Percentiles rank a stretch among this genome's conserved stretches.
These are phyloP conservation scores for Thermoascus crustaceus DNA, from an alignment of 2,329 filamentous ascomycete species.

Conservation along the genomic window DNA sequence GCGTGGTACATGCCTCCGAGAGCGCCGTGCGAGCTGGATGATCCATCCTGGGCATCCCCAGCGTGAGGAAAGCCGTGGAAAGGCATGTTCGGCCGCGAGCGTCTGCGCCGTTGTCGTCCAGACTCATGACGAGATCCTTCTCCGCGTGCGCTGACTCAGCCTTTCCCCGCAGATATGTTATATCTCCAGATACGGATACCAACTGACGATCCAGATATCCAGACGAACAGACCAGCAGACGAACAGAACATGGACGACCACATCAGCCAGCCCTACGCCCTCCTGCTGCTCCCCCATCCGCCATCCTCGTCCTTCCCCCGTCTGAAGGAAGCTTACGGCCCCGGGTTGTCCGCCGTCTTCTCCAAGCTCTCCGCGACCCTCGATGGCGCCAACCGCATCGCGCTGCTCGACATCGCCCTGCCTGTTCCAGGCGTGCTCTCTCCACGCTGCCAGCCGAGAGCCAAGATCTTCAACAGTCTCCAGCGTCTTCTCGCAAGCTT, in stretches of 20 bases:
- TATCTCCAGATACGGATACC: too few relatives aligned
- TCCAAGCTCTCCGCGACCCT: slow-evolving; percentile 37
- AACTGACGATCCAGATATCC: too few relatives aligned
- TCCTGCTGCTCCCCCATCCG: slow-evolving; percentile 58
- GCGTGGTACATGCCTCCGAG: slow-evolving; percentile 39
- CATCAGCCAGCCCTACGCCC: slow-evolving; percentile 20
- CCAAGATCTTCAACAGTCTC: slow-evolving; percentile 55
- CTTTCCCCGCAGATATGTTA: background rate
- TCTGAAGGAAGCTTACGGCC: slow-evolving; percentile 53
- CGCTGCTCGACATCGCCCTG: slow-evolving; percentile 52
- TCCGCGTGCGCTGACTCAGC: slow-evolving; percentile 7
- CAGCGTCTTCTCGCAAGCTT: slow-evolving; percentile 68
- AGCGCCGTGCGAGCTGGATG: slow-evolving; percentile 14
- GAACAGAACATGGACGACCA: slow-evolving; percentile 4
- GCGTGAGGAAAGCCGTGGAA: slow-evolving; percentile 14
- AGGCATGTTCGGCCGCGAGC: slow-evolving; percentile 11
- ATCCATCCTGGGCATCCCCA: background rate
- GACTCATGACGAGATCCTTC: too few relatives aligned
- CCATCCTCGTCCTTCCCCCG: slow-evolving; percentile 44
- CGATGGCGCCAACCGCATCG: slow-evolving; percentile 22
- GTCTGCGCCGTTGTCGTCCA: too few relatives aligned
- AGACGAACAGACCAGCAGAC: background rate
- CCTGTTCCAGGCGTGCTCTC: slow-evolving; percentile 54
- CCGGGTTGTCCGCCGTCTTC: slow-evolving; percentile 50
- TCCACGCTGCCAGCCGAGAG: slow-evolving; percentile 42